Percentiles rank a stretch among this genome's conserved stretches.
These are phyloP conservation scores for Aspergillus sp. DNA, from an alignment of 2,329 filamentous ascomycete genomes.

Conservation along the genomic window DNA sequence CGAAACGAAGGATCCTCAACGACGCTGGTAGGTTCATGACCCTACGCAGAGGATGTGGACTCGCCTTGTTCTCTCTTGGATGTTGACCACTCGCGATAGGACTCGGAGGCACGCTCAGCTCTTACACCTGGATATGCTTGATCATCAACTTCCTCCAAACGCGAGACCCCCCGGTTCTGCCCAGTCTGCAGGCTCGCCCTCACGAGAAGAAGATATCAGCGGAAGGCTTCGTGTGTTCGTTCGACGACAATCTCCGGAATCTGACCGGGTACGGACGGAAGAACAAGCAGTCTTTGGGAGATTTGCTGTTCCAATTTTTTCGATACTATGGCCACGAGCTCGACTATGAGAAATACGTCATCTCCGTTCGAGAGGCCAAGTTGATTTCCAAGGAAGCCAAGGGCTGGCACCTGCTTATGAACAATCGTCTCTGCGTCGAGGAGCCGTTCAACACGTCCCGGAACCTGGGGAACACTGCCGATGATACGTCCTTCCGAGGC, in stretches of 20 bases:
- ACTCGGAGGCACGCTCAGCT: constrained; percentile 90
- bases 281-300: constrained; percentile 79
- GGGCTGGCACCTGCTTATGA: constrained; percentile 76
- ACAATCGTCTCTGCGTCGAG: constrained; percentile 89
- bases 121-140: constrained; percentile 99
- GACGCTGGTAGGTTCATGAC: constrained; percentile 73
- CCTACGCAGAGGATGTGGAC: not conserved
- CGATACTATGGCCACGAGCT: constrained; percentile 92
- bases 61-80: not conserved
- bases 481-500: constrained; percentile 90
- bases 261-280: constrained; percentile 71
- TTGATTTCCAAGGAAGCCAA: constrained; percentile 80
- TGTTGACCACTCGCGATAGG: constrained; percentile 52
- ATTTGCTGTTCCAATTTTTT: constrained; percentile 94
- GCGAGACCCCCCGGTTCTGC: constrained; percentile 77
- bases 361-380: constrained; percentile 82
- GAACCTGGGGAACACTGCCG: constrained; percentile 93
- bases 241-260: constrained; percentile 80
- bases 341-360: constrained; percentile 78
- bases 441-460: constrained; percentile 90
- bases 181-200: constrained; percentile 74
- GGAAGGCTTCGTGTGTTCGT: constrained; percentile 70
- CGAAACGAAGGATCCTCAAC: constrained; percentile 85
- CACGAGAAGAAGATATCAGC: constrained; percentile 61
- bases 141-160: constrained; percentile 95